Percentiles rank a stretch among this genome's conserved stretches.
phyloP scores from a whole-genome alignment of 179 eudicot genomes.

The Silene noctiflora region DNA sequence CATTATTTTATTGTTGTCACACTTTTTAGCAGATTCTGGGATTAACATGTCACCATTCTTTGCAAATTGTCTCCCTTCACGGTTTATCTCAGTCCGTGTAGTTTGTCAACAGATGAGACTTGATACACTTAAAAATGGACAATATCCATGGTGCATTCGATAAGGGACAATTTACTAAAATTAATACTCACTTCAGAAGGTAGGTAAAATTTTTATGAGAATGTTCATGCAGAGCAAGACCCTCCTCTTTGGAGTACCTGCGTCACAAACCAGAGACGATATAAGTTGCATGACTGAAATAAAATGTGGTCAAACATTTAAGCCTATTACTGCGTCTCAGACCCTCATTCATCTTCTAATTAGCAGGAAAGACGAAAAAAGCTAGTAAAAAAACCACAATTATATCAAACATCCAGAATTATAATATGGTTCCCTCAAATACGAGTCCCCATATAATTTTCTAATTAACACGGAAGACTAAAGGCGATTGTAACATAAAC shows the following conservation, averaged over 20 bases:
- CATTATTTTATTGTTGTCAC: neutral
- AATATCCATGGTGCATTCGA: neutral
- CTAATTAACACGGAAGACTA: too few relatives aligned
- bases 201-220: constrained; percentile 59
- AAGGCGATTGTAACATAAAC: too few relatives aligned
- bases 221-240: constrained; percentile 45
- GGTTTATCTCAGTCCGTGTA: neutral
- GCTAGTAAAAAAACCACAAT: too few relatives aligned
- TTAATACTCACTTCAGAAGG: constrained; percentile 70
- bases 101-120: constrained; percentile 10
- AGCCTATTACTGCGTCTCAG: neutral
- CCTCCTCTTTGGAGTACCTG: constrained; percentile 98
- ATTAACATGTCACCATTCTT: neutral
- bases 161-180: neutral
- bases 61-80: neutral
- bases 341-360: neutral
- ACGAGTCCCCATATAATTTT: too few relatives aligned
- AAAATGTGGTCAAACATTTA: neutral
- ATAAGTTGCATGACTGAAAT: neutral
- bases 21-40: neutral
- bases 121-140: neutral
- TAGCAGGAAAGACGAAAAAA: neutral
- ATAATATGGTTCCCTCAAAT: too few relatives aligned
- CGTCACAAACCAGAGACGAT: constrained; percentile 15
- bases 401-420: too few relatives aligned